A percentile compares a stretch with the other conserved stretches of the same genome.
Conservation (phyloP, 2,329 filamentous ascomycete species). For the Sclerotinia sclerotiorum region DNA sequence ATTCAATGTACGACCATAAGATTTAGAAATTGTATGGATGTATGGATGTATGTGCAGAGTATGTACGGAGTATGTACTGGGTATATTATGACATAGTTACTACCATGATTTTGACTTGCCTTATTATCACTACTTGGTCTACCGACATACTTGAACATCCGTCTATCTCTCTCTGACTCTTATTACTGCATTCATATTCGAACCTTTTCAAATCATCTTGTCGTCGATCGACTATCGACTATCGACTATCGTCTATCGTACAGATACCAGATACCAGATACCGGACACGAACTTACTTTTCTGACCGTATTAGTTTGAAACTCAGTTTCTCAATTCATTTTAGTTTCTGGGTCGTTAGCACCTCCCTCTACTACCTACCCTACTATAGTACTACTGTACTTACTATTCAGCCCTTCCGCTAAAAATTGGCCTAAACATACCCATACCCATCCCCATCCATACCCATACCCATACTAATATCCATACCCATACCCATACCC, state of each 20-base stretch:
- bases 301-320: not conserved
- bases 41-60: too few species aligned
- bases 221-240: not conserved
- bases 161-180: not conserved
- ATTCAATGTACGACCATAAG: not conserved
- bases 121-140: not conserved
- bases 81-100: not conserved
- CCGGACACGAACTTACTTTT: conserved; percentile 8
- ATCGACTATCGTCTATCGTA: not conserved
- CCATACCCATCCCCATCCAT: too few species aligned
- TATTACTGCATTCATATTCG: not conserved
- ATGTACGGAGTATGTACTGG: not conserved
- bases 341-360: not conserved
- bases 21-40: not conserved
- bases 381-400: too few species aligned
- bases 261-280: too few species aligned
- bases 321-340: conserved; percentile 8
- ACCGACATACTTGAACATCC: not conserved
- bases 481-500: not conserved
- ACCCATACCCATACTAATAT: not conserved
- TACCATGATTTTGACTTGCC: not conserved
- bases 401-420: conserved; percentile 19
- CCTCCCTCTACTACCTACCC: too few species aligned
- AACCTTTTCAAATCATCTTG: not conserved
- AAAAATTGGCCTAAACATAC: conserved; percentile 13